Base-by-base conservation (phyloP, 805 yeast genomes). In the Kazachstania viticola region DNA sequence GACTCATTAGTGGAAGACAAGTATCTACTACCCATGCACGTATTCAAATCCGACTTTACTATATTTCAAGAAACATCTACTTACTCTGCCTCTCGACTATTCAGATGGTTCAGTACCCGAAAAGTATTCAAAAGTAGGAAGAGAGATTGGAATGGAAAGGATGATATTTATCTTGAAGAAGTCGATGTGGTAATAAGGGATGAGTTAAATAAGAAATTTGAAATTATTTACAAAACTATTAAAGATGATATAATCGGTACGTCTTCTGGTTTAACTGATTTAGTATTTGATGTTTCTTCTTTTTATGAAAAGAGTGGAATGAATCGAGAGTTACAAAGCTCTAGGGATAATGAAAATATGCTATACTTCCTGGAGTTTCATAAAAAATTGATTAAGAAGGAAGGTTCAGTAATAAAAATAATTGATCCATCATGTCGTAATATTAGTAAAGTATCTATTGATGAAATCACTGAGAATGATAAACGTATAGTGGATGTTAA, bases 391-490 rank as follows among this genome's bases (percentile, higher is more conserved):
- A 39, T 54, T 9, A 25, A 36, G 5, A 32, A 24, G 14, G 33
- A 42, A 5, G 37, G 32, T 7, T 31, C 37, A 25, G 29, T 42
- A 1, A 27, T 54, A 6, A 54, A 54, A 29, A 25, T 54, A 7
- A 27, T 45, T 11, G 40, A 40, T 13, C 31, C 42, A 8, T 18
- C 32, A 7, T 33, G 46, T 5, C 34, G 41, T 6, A 45, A 45
- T 28, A 19, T 52, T 25, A 40, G 51, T 4, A 14, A 36, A 15
- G 28, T 29, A 9, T 36, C 30, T 17, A 17, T 32, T 1, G 38
- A 33, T 4, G 46, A 36, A 3, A 41, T 62, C 4, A 56, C 60
- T 3, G 60, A 54, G 13, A 48, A 54, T 25, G 66, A 62, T 38
- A 35, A 36, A 15, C 47, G 53, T 3, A 54, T 61, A 3, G 48